Conservation (phyloP, 2,329 filamentous ascomycete species). For the Aspergillus ochraceus region DNA sequence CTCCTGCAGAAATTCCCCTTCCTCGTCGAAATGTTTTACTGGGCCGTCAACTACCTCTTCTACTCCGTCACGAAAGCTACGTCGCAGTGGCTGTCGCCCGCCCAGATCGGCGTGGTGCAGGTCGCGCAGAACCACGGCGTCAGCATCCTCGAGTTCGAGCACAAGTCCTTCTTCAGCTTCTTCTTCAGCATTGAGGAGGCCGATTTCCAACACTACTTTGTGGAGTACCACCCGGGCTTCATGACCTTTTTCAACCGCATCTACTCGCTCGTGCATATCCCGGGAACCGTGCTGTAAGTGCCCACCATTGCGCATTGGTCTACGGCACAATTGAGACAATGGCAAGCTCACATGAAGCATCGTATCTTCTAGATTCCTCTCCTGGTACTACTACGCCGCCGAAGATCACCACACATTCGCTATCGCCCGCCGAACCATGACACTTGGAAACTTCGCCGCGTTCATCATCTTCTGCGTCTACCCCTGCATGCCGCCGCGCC, state of each 20-base stretch:
- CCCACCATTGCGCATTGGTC: constrained; percentile 8
- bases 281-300: constrained; percentile 51
- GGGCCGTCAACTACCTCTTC: constrained; percentile 65
- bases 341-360: neutral
- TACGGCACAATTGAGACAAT: neutral
- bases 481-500: constrained; percentile 64
- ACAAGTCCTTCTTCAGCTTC: constrained; percentile 39
- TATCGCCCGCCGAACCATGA: constrained; percentile 59
- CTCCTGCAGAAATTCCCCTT: constrained; percentile 69
- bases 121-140: constrained; percentile 48
- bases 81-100: constrained; percentile 52
- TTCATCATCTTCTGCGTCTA: constrained; percentile 64
- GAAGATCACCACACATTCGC: constrained; percentile 54
- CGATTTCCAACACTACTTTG: constrained; percentile 48
- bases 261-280: constrained; percentile 54
- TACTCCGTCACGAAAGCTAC: constrained; percentile 60
- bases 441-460: constrained; percentile 61
- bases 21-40: constrained; percentile 73
- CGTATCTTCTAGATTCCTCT: constrained; percentile 32
- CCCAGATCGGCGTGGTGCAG: constrained; percentile 50
- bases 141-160: constrained; percentile 47
- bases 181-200: constrained; percentile 44
- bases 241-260: constrained; percentile 51
- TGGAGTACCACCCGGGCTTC: constrained; percentile 41
- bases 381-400: constrained; percentile 45